Evolutionary conservation across 2,329 filamentous ascomycete species (phyloP).

Genomic region (Hymenotorrendiella dingleyae): DNA sequence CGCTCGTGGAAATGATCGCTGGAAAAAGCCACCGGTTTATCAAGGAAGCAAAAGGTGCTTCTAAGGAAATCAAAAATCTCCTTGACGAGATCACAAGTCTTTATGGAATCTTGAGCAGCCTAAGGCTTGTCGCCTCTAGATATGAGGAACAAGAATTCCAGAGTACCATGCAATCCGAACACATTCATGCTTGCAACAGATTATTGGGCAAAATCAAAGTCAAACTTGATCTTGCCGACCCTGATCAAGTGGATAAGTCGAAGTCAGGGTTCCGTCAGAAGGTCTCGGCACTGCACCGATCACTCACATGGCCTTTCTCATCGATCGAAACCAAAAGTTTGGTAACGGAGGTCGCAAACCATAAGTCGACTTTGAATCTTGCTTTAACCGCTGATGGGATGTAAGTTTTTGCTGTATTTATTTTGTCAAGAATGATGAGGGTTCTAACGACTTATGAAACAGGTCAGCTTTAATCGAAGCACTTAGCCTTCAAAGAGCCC

Average conservation of each 20-base stretch:
- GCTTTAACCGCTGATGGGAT: background rate
- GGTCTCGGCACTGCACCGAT: background rate
- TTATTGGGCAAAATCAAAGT: background rate
- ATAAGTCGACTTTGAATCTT: background rate
- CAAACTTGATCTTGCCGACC: background rate
- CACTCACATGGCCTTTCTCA: background rate
- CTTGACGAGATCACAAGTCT: slow-evolving; percentile 9
- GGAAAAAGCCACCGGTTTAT: slow-evolving; percentile 8
- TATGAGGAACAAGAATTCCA: background rate
- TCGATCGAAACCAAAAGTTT: background rate
- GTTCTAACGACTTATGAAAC: too few relatives aligned
- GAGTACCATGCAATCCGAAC: background rate
- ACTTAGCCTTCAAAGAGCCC: background rate
- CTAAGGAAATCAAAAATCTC: background rate
- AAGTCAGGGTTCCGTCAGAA: too few relatives aligned
- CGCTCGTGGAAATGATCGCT: slow-evolving; percentile 7
- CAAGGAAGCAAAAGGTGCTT: slow-evolving; percentile 7
- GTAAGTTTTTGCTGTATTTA: too few relatives aligned
- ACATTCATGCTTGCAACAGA: background rate
- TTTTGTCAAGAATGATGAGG: too few relatives aligned
- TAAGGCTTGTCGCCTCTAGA: background rate
- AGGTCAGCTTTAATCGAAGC: too few relatives aligned
- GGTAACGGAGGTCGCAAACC: background rate
- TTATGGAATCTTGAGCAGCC: slow-evolving; percentile 7
- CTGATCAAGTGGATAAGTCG: background rate